Conservation (phyloP, 345 rosid genomes). For the Populus deltoides region DNA sequence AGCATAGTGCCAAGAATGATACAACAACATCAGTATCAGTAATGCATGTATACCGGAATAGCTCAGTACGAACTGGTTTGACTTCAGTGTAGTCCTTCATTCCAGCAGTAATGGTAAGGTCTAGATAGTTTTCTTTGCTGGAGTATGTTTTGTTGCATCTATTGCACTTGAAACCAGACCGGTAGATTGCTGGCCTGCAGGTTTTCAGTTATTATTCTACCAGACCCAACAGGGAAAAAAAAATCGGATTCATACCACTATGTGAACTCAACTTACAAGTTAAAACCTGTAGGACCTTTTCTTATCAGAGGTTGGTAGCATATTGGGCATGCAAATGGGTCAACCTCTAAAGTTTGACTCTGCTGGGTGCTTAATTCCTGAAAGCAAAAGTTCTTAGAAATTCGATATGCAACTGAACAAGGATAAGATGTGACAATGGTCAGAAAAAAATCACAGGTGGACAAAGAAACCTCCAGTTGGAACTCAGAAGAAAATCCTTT, state of each 20-base stretch:
- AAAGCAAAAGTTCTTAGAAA: constrained; percentile 2
- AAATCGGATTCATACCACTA: not conserved
- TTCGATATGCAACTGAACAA: constrained; percentile 9
- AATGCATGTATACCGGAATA: constrained; percentile 57
- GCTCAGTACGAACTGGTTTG: constrained; percentile 66
- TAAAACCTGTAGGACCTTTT: constrained; percentile 88
- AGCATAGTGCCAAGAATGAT: not conserved
- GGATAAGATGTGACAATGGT: too few species aligned
- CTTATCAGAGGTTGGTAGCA: constrained; percentile 81
- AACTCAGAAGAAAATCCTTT: too few species aligned
- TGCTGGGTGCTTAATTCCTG: constrained; percentile 40
- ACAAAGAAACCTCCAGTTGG: too few species aligned
- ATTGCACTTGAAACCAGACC: constrained; percentile 87
- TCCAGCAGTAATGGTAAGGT: constrained; percentile 75
- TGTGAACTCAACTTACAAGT: constrained; percentile 53
- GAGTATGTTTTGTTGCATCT: constrained; percentile 76
- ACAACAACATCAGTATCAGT: not conserved
- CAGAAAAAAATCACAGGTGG: too few species aligned
- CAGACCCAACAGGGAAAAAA: too few species aligned
- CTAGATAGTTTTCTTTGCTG: constrained; percentile 76
- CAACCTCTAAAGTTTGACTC: constrained; percentile 38
- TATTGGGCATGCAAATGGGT: constrained; percentile 75
- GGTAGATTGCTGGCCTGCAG: constrained; percentile 74
- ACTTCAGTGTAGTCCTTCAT: constrained; percentile 62
- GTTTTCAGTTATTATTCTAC: not conserved